Base-by-base conservation (phyloP, 345 rosid genomes). In the Sonneratia alba region DNA sequence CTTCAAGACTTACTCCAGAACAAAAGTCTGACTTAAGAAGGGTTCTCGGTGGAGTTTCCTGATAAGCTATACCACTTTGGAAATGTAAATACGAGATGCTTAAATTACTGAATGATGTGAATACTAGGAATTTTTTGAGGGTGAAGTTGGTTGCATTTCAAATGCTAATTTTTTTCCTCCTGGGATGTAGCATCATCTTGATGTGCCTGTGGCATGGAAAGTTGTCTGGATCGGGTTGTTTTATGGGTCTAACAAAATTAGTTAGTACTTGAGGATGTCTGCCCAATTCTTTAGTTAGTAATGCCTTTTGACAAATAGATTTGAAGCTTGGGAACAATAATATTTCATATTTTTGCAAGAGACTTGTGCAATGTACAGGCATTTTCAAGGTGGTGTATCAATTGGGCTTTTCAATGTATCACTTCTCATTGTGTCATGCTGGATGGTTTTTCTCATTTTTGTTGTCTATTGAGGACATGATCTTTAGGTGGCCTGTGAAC, bases 21-120 rank as follows among this genome's bases (percentile, higher is more conserved):
- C 96, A 94, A 79, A 94, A 94, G 81, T 83, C 84, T n/a, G 95
- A 91, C 64, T 80, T 91, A 49, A 87, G 78, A 85, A 90, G 92
- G 78, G 91, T 87, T 70, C 78, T 94, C 66, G 97, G 84, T 68
- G 89, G 92, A 67, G 83, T 84, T 34, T 62, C 66, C 6, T 62
- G 66, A 62, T 62, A 34, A 32, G 9, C 37, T 14, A 57, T 6
- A 22, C 21, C 13, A 6, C 12, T 22, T n/a, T 57, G 66, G 66
- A 62, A 27, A 27, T 27, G 32, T 27, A 67, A 22, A 67, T 40
- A 67, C 70, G 51, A 36, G 51, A 59, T 59, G 32, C 64, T 59
- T 59, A 59, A 59, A 24, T 24, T 59, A 59, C 48, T 22, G 76
- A 27, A 43, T 48, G 32, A 19, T 74, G 76, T 74, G 72, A 68